phyloP scores from a whole-genome alignment of 2,329 filamentous ascomycete species.

The Aspergillus novoparasiticus region DNA sequence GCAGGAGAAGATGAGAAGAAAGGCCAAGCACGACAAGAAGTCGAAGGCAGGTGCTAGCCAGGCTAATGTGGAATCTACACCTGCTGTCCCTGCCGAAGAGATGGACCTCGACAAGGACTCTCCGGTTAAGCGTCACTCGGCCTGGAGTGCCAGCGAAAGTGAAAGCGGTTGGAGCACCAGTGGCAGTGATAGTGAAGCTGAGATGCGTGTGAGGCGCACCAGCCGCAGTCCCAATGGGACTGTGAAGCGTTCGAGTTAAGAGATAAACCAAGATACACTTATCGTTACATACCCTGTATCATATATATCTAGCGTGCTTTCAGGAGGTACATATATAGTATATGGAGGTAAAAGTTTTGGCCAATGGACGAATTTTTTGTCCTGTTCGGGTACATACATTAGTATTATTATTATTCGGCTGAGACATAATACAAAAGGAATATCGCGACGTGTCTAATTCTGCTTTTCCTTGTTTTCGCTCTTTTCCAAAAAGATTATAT shows the following conservation, averaged over 20 bases:
- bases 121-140: conserved; percentile 17
- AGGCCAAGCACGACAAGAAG: conserved; percentile 25
- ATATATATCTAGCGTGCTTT: not conserved
- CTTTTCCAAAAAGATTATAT: not conserved
- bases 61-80: not conserved
- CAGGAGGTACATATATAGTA: not conserved
- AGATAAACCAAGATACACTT: not conserved
- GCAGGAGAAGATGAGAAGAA: conserved; percentile 26
- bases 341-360: not conserved
- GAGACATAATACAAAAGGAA: not conserved
- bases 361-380: not conserved
- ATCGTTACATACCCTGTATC: not conserved
- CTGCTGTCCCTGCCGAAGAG: conserved; percentile 1
- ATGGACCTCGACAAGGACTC: conserved; percentile 5
- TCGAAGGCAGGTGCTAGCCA: conserved; percentile 13
- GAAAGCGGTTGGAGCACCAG: conserved; percentile 40
- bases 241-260: not conserved
- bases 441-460: not conserved
- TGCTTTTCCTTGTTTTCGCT: not conserved
- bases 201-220: not conserved
- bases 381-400: not conserved
- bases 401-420: not conserved
- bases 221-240: not conserved
- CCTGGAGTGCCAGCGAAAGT: conserved; percentile 41
- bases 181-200: conserved; percentile 15